phyloP scores from a whole-genome alignment of 1,139 yeast species.

The Saccharomyces hybrid region DNA sequence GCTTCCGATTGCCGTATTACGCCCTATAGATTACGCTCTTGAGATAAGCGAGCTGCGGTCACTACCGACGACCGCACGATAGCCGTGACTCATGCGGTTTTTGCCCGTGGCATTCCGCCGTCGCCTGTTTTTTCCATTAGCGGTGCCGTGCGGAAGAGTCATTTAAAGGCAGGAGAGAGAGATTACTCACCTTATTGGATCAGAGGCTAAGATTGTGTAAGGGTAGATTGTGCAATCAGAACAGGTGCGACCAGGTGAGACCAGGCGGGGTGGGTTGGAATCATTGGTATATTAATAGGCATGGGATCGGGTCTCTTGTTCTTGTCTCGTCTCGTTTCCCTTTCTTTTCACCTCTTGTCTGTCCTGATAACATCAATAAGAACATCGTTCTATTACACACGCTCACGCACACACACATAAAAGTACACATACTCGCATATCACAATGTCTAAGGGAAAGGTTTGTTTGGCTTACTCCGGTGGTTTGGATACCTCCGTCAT shows the following conservation, averaged over 20 bases:
- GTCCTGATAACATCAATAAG: neutral
- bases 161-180: conserved; percentile 1
- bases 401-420: neutral
- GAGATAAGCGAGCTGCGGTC: neutral
- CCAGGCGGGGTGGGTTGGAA: neutral
- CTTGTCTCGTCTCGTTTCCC: neutral
- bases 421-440: neutral
- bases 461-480: conserved; percentile 97
- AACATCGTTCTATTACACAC: neutral
- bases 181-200: conserved; percentile 1
- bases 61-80: neutral
- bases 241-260: neutral
- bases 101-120: neutral
- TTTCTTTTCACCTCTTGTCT: neutral
- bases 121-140: neutral
- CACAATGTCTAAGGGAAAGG: conserved; percentile 89
- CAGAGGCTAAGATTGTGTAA: neutral
- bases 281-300: neutral
- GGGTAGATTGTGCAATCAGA: neutral
- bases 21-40: neutral
- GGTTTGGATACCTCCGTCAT: conserved; percentile 97
- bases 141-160: conserved; percentile 1
- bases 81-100: neutral
- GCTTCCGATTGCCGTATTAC: neutral
- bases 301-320: neutral